Evolutionary conservation across 2,329 filamentous ascomycete species (phyloP).

Genomic region (Lizonia empirigonia): DNA sequence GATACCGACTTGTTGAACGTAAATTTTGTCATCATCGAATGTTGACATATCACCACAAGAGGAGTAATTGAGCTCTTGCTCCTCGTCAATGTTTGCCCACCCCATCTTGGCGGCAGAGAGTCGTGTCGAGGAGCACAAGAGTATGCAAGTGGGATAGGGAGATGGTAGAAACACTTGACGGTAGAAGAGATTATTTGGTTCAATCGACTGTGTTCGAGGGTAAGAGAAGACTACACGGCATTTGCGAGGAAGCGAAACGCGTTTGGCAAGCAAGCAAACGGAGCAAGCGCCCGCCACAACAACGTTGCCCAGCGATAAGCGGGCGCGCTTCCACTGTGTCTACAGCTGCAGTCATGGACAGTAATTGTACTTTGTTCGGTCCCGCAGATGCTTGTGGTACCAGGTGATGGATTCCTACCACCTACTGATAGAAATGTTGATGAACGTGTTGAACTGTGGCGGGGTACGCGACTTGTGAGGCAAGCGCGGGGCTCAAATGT

Average conservation of each 20-base stretch:
- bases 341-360: background rate
- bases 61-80: constrained; percentile 24
- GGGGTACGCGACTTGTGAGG: constrained; percentile 26
- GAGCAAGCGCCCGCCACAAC: constrained; percentile 14
- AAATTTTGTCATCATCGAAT: constrained; percentile 8
- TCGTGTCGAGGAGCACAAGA: background rate
- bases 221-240: constrained; percentile 10
- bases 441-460: constrained; percentile 7
- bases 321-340: background rate
- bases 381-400: background rate
- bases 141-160: background rate
- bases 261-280: constrained; percentile 24
- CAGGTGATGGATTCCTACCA: background rate
- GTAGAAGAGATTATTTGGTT: background rate
- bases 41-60: constrained; percentile 16
- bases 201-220: background rate
- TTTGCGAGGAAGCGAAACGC: constrained; percentile 17
- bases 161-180: background rate
- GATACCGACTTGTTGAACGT: background rate
- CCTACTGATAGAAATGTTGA: background rate
- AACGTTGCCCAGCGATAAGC: constrained; percentile 5
- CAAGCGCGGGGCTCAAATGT: constrained; percentile 25
- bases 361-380: background rate
- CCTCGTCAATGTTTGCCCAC: constrained; percentile 26
- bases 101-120: constrained; percentile 16